Conservation (phyloP, 257 asterid species). For the Fraxinus excelsior region DNA sequence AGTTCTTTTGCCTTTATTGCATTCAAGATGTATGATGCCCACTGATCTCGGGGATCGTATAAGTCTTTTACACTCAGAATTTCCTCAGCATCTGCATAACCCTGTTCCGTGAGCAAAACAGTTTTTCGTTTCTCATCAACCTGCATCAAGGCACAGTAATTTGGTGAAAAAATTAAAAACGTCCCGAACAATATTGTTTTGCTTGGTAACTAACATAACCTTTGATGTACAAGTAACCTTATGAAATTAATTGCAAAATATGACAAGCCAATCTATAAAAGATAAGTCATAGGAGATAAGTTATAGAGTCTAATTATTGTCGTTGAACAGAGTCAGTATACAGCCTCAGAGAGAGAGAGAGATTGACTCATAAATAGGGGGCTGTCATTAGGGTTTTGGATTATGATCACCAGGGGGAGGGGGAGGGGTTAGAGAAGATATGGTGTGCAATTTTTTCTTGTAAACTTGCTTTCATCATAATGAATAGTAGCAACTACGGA, state of each 20-base stretch:
- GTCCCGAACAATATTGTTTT: background rate
- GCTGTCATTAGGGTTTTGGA: too few relatives aligned
- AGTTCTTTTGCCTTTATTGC: conserved; percentile 97
- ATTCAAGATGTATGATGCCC: conserved; percentile 94
- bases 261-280: background rate
- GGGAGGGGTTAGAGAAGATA: too few relatives aligned
- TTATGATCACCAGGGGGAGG: too few relatives aligned
- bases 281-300: background rate
- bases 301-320: too few relatives aligned
- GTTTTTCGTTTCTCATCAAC: conserved; percentile 94
- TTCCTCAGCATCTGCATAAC: conserved; percentile 98
- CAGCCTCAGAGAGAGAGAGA: too few relatives aligned
- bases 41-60: conserved; percentile 97
- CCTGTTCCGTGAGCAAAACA: conserved; percentile 88
- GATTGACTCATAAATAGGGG: too few relatives aligned
- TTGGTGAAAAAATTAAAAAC: conserved; percentile 8
- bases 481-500: too few relatives aligned
- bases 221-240: background rate
- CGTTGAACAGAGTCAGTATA: too few relatives aligned
- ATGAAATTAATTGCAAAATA: background rate
- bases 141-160: conserved; percentile 50
- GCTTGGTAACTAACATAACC: background rate
- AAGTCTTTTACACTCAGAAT: conserved; percentile 89
- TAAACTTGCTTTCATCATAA: too few relatives aligned
- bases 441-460: too few relatives aligned